A percentile compares a stretch with the other conserved stretches of the same genome.
Evolutionary conservation across 2,329 filamentous ascomycete species (phyloP).

Genomic region (Thelonectria discophora): DNA sequence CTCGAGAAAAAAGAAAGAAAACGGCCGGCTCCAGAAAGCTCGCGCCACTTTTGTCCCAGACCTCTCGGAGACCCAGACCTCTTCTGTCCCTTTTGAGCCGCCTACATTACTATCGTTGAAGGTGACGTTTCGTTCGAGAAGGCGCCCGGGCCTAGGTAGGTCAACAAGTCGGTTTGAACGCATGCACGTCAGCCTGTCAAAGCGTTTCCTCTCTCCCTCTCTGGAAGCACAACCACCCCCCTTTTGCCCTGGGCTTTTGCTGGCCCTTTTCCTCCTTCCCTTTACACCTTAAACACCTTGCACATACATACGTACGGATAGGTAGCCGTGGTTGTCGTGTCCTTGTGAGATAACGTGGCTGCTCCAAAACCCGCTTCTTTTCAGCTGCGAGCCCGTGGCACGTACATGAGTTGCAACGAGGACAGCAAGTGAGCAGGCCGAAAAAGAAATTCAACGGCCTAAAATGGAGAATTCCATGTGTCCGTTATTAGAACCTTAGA

Average conservation of each 20-base stretch:
- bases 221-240: no score
- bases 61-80: no score
- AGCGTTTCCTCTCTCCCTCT: conserved; percentile 4
- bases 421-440: not conserved
- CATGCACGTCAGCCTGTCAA: conserved; percentile 41
- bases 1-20: no score
- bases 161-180: not conserved
- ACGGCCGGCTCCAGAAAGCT: conserved; percentile 9
- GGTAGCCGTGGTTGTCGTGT: not conserved
- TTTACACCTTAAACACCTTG: not conserved
- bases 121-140: not conserved
- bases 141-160: not conserved
- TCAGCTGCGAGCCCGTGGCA: conserved; percentile 25
- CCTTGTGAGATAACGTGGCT: conserved; percentile 22
- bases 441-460: not conserved
- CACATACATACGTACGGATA: no score
- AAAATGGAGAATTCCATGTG: not conserved
- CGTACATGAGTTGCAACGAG: conserved; percentile 12
- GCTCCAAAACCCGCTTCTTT: conserved; percentile 20
- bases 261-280: not conserved
- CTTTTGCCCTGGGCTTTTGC: no score
- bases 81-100: conserved; percentile 35
- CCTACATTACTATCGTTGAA: no score
- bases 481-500: not conserved
- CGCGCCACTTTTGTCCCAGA: conserved; percentile 19